Evolutionary conservation across 805 yeast genomes (phyloP), one percentile per base, ranked within the genome.

Genomic region (Yarrowia bubula): DNA sequence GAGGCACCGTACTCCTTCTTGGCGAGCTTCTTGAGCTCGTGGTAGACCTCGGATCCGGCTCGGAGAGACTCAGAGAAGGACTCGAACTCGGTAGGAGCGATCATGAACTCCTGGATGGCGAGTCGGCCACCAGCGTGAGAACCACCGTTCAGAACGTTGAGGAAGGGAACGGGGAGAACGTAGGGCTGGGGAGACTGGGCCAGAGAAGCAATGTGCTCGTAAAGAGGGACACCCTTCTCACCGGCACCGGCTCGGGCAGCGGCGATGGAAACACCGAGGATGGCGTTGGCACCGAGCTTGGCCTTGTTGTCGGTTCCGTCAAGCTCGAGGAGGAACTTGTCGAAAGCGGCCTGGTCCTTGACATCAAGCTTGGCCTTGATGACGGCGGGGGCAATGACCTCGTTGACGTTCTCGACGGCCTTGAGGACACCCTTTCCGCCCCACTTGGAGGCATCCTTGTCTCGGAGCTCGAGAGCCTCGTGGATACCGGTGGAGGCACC

Each of bases 401-500:
- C 86, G 84, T 93, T 93, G 76, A 93, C 98, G 83, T 93, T 93
- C 79, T 89, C 87, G 78, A 93, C 97, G 73, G 99, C 99, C 82
- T 91, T 92, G 78, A 85, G 77, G 72, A 93, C 99, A 89, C 98
- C 99, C 87, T 93, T 95, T 79, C 99, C 99, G 77, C 86, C 84
- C 99, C 99, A 93, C 82, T 90, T 90, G 78, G 95, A 81, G 83
- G 91, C 90, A 86, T 95, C 99, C 75, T 90, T 95, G 79, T 93
- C 99, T 86, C 99, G 92, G 81, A 93, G 86, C 85, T 93, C 99
- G 74, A 92, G 83, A 74, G 99, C 99, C 86, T 95, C 99, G 82
- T 91, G 96, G 80, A 89, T 80, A 88, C 99, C 99, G 70, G 99
- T 95, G 76, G 98, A 93, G 72, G 99, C 99, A 83, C 99, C 99